Base-by-base conservation (phyloP, 2,329 filamentous ascomycete genomes). In the Coleophoma cylindrospora region DNA sequence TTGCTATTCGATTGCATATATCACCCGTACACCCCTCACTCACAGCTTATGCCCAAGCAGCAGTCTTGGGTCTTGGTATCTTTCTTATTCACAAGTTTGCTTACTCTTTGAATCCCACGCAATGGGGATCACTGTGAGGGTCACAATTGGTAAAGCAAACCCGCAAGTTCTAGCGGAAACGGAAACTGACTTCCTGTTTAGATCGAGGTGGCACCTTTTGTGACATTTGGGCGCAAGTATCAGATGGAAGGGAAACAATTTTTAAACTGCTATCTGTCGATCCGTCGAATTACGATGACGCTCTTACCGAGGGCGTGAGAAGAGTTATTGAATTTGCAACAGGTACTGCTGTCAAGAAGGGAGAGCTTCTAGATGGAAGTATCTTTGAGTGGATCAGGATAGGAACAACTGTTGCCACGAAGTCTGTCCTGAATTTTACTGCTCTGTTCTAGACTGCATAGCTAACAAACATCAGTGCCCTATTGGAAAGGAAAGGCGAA, bases 201-300 rank as follows among this genome's bases (percentile, higher is more conserved):
- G 36, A 38, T 38, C 36, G 36, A n/a, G 83, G 82, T 51, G 82
- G 82, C 44, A 86, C 82, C 32, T 86, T 86, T 65, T 85, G 81
- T 40, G 83, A 86, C 62, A 81, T 83, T 82, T 19, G 45, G n/a
- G 21, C 27, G 8, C 12, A 45, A 32, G 14, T 19, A 13, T 32
- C 43, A 6, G 47, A 49, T 19, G 44, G 44, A 17, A 74, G 80
- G 65, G 82, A 87, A 53, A 73, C 87, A 43, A 70, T 88, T 48
- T 86, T 89, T 65, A 89, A 89, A 64, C 72, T 90, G 2, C 74
- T 90, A 14, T 89, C 86, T 0, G 86, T 86, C 55, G 85, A 89
- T 59, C 83, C 83, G 1, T 68, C 72, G 19, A 85, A 86, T 64
- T 86, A 86, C 65, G 70, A 80, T 47, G 83, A 86, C 67, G 83